Conservation (phyloP, 106 monocot genomes). For the Dactylorhiza incarnata region DNA sequence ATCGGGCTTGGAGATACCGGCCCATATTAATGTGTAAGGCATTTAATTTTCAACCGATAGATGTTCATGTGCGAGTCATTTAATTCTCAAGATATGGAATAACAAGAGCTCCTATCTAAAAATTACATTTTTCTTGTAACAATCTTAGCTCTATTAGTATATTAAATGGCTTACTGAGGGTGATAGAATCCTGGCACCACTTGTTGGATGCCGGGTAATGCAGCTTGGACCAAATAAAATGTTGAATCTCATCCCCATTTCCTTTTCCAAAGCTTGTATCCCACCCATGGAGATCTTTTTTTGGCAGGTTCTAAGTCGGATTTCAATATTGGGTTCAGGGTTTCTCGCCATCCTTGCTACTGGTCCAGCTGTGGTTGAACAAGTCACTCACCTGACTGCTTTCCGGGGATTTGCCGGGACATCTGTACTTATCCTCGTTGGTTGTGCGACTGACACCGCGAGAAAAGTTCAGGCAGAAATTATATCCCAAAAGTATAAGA, state of each 20-base stretch:
- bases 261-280: not conserved
- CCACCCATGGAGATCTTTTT: not conserved
- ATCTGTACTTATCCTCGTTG: constrained; percentile 92
- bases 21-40: no score
- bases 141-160: no score
- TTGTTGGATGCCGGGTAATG: no score
- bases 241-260: not conserved
- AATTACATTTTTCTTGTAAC: no score
- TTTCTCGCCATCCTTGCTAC: constrained; percentile 94
- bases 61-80: no score
- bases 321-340: constrained; percentile 91
- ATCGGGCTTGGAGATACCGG: no score
- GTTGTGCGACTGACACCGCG: constrained; percentile 95
- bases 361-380: constrained; percentile 81
- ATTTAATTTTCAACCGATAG: no score
- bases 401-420: constrained; percentile 97
- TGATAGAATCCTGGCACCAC: no score
- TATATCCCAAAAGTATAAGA: constrained; percentile 95
- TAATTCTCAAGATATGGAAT: no score
- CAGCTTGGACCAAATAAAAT: no score
- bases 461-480: constrained; percentile 97
- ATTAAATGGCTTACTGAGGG: no score
- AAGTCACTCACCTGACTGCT: constrained; percentile 82
- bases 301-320: constrained; percentile 72
- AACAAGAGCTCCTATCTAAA: no score